Percentiles rank a stretch among this genome's conserved stretches.
These are phyloP conservation scores for Gossypium bickii DNA, from an alignment of 345 rosid genomes.

Conservation along the genomic window DNA sequence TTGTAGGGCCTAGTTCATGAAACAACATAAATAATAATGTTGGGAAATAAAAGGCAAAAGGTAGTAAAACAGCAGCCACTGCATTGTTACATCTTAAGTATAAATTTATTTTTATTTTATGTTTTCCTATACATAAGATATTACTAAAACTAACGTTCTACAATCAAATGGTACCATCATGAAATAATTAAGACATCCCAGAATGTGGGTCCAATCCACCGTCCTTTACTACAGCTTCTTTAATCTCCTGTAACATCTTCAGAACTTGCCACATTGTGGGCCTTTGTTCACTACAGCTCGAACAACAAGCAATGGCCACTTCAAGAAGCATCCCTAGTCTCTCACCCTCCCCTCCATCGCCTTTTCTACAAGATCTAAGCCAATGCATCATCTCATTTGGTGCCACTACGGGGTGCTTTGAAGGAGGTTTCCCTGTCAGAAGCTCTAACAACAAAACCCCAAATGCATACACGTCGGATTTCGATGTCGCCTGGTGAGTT, in stretches of 20 bases:
- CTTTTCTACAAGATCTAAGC: constrained; percentile 58
- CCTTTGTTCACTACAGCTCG: constrained; percentile 69
- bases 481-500: constrained; percentile 39
- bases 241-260: constrained; percentile 91
- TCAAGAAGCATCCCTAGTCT: constrained; percentile 70
- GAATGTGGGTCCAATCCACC: constrained; percentile 35
- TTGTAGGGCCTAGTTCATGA: background rate
- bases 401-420: constrained; percentile 40
- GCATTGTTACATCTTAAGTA: background rate
- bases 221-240: constrained; percentile 54
- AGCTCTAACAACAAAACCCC: constrained; percentile 81
- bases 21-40: background rate
- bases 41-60: background rate
- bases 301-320: constrained; percentile 69
- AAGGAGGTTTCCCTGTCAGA: constrained; percentile 64
- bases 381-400: constrained; percentile 44
- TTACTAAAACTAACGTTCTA: background rate
- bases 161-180: background rate
- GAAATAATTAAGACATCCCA: constrained; percentile 22
- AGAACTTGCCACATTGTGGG: constrained; percentile 97
- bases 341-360: constrained; percentile 46
- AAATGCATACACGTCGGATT: constrained; percentile 69
- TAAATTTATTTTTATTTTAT: background rate
- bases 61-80: background rate
- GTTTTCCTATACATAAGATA: background rate